Percentiles rank a stretch among this genome's conserved stretches.
phyloP scores from a whole-genome alignment of 78 protist species.

The Bigelowiella natans region DNA sequence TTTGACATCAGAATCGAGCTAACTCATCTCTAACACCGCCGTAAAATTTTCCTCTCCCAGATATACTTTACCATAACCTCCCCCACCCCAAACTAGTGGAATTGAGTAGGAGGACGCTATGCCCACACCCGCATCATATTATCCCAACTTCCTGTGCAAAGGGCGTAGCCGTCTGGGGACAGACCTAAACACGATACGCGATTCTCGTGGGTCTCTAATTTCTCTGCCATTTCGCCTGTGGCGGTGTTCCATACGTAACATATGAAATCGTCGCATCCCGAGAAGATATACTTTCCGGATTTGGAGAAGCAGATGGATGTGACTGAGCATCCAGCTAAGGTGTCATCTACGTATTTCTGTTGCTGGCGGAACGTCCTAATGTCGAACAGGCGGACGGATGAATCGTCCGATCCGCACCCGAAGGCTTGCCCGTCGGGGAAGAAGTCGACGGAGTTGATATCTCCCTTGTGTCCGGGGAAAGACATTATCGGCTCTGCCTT shows the following conservation, averaged over 20 bases:
- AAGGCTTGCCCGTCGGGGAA: conserved; percentile 41
- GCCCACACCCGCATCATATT: conserved; percentile 39
- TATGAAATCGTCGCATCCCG: conserved; percentile 75
- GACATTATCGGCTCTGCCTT: conserved; percentile 65
- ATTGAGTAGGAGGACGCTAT: neutral
- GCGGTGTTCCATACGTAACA: conserved; percentile 87
- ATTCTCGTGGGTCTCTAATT: conserved; percentile 72
- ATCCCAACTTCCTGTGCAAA: conserved; percentile 93
- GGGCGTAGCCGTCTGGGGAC: conserved; percentile 81
- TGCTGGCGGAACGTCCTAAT: conserved; percentile 83
- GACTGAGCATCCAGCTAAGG: conserved; percentile 55
- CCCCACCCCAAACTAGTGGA: neutral
- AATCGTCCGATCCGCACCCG: conserved; percentile 83
- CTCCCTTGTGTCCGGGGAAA: conserved; percentile 80
- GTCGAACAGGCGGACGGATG: conserved; percentile 82
- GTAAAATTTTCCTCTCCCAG: too few relatives aligned
- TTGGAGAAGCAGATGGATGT: conserved; percentile 73
- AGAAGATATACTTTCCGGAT: conserved; percentile 42
- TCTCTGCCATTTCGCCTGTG: conserved; percentile 61
- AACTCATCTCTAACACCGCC: too few relatives aligned
- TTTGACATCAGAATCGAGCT: neutral
- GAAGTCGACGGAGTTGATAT: conserved; percentile 79
- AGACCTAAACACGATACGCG: conserved; percentile 88
- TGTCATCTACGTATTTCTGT: conserved; percentile 56
- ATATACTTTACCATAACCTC: too few relatives aligned